phyloP scores from a whole-genome alignment of 176 grass and related monocot species.

The Pharus latifolius region DNA sequence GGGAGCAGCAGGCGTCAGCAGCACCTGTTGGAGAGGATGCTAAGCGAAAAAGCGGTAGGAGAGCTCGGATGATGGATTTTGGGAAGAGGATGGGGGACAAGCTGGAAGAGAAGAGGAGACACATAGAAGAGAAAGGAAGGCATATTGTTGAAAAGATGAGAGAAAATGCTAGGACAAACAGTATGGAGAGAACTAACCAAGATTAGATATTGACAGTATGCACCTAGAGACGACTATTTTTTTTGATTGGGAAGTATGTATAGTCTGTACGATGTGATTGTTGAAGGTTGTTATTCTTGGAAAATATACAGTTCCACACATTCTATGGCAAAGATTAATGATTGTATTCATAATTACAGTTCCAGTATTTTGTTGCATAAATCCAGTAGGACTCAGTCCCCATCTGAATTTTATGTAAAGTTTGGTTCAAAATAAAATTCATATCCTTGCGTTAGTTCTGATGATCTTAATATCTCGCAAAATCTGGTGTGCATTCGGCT shows the following conservation, averaged over 20 bases:
- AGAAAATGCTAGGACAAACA: conserved; percentile 60
- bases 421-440: too few relatives aligned
- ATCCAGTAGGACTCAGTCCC: too few relatives aligned
- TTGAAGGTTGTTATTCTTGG: not conserved
- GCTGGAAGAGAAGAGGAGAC: conserved; percentile 79
- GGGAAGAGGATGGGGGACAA: conserved; percentile 81
- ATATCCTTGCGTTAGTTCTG: too few relatives aligned
- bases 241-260: not conserved
- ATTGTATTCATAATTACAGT: not conserved
- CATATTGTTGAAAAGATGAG: conserved; percentile 87
- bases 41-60: conserved; percentile 37
- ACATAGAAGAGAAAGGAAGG: conserved; percentile 68
- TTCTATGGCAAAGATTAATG: not conserved
- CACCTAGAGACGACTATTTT: not conserved
- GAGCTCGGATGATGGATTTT: conserved; percentile 77
- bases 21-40: conserved; percentile 31
- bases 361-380: too few relatives aligned
- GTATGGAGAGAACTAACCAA: conserved; percentile 26
- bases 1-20: conserved; percentile 14
- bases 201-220: not conserved
- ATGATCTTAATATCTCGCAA: too few relatives aligned
- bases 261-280: not conserved
- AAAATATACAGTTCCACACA: not conserved
- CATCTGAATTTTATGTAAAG: too few relatives aligned
- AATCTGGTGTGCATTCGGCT: too few relatives aligned